A percentile compares a stretch with the other conserved stretches of the same genome.
Evolutionary conservation across 306 rosid species (phyloP).

Genomic region (Cucurbita moschata): DNA sequence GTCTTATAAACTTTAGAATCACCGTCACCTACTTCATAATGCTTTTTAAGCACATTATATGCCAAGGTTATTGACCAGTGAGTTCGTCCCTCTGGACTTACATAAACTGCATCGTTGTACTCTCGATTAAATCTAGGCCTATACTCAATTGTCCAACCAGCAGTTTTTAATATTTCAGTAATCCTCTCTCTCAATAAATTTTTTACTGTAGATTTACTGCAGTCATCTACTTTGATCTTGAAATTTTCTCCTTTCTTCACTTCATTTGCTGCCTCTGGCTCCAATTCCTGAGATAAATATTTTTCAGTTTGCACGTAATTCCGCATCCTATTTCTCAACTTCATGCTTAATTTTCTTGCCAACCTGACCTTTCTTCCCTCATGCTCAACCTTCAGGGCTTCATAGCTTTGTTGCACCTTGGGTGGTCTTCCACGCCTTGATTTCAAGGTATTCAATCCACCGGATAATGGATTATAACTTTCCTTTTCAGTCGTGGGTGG

Average conservation of each 20-base stretch:
- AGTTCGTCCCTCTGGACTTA: slow-evolving; percentile 54
- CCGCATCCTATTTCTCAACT: slow-evolving; percentile 12
- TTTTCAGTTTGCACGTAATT: slow-evolving; percentile 13
- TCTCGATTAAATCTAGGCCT: slow-evolving; percentile 50
- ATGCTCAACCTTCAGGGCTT: slow-evolving; percentile 11
- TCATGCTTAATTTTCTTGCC: slow-evolving; percentile 10
- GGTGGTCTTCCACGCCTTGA: slow-evolving; percentile 35
- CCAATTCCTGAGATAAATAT: slow-evolving; percentile 13
- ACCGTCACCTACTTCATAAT: slow-evolving; percentile 50
- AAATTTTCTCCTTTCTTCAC: neutral
- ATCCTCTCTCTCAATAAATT: slow-evolving; percentile 59
- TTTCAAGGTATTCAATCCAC: slow-evolving; percentile 6
- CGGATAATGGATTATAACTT: neutral
- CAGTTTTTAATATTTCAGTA: slow-evolving; percentile 36
- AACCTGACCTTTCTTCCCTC: slow-evolving; percentile 14
- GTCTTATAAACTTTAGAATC: slow-evolving; percentile 31
- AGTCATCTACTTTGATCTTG: slow-evolving; percentile 10
- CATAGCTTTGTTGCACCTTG: slow-evolving; percentile 9
- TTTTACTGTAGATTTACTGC: slow-evolving; percentile 13
- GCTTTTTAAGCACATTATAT: slow-evolving; percentile 43
- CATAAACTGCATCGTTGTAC: slow-evolving; percentile 74
- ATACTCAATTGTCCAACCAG: slow-evolving; percentile 77
- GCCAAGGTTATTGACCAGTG: slow-evolving; percentile 97
- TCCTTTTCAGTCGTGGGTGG: neutral
- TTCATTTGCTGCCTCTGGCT: slow-evolving; percentile 18